A percentile compares a stretch with the other conserved stretches of the same genome.
These are phyloP conservation scores for Alloteropsis semialata DNA, from an alignment of 176 grass and related monocot genomes.

Conservation along the genomic window DNA sequence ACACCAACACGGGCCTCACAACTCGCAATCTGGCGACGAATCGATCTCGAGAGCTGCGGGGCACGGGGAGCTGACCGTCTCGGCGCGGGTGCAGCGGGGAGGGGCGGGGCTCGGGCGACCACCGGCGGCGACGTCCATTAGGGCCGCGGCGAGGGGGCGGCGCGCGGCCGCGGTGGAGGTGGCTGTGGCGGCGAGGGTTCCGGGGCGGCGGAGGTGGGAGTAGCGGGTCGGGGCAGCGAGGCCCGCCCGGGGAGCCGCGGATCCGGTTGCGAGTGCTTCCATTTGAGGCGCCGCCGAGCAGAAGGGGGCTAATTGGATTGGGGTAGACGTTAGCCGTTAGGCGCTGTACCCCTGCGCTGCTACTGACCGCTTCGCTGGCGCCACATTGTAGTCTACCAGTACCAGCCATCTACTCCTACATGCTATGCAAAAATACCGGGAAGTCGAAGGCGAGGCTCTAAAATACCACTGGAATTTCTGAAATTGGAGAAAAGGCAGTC, in stretches of 20 bases:
- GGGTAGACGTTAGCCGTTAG: constrained; percentile 17
- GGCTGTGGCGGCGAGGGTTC: constrained; percentile 8
- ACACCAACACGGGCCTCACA: background rate
- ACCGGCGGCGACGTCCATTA: constrained; percentile 19
- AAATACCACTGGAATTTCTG: background rate
- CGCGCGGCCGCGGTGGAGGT: background rate
- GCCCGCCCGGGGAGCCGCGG: constrained; percentile 33
- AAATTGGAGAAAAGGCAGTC: too few relatives aligned
- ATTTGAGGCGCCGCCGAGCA: constrained; percentile 22
- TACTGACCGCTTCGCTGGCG: background rate
- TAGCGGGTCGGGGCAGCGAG: constrained; percentile 18
- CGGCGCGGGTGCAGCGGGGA: constrained; percentile 39
- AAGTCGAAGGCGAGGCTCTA: too few relatives aligned
- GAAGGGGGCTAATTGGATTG: constrained; percentile 9
- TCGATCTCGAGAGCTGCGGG: background rate
- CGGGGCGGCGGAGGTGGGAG: constrained; percentile 23
- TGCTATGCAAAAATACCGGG: background rate
- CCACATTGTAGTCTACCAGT: background rate
- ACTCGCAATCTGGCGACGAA: background rate
- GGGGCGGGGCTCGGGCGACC: background rate
- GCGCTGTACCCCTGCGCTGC: background rate
- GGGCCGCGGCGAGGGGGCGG: constrained; percentile 9
- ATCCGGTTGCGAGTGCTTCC: constrained; percentile 37
- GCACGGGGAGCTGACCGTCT: constrained; percentile 32
- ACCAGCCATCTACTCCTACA: too few relatives aligned